Base-by-base conservation (phyloP, 768 basidiomycete genomes). In the Calocybe gangraenosa region DNA sequence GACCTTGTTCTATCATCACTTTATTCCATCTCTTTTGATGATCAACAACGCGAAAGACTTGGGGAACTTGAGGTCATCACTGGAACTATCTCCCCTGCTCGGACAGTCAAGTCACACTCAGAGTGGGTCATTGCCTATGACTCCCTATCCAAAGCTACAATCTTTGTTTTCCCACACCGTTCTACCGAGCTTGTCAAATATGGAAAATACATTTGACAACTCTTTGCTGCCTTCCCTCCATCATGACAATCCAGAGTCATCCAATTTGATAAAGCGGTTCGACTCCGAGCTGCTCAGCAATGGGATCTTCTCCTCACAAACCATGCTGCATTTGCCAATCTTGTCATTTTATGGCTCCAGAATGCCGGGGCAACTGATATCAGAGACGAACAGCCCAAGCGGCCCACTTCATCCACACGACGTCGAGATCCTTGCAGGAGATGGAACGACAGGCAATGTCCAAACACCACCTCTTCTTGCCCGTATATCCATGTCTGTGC, bases 211-310 rank as follows among this genome's bases (percentile, higher is more conserved):
- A 58, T 65, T 51, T 28, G 35, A 4, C 31, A 39, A 0, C 28
- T 57, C 23, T 59, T 62, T 50, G 30, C 42, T 19, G 13, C 38
- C 15, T 39, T 39, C 21, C 5, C 38, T 14, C 9, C 22, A 3
- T 2, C 38, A 10, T 23, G 38, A 17, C 62, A 59, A 18, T 7
- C 8, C 7, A 22, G 47, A 3, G 42, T 68, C 49, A 58, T 68
- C 46, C 10, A 57, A 2, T 65, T 53, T 42, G 67, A 71, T 34
- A 41, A 40, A 23, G 51, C 48, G 4, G 37, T 59, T 34, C 28
- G 47, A 8, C 23, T 49, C 22, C 13, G 45, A 0, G 49, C 50
- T 11, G 40, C 47, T 2, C 45, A 50, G 22, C 40, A 36, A 1
- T 17, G 40, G 9, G 42, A 54, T 38, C 36, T 58, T n/a, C n/a